Evolutionary conservation across 1,284 basidiomycete genomes (phyloP), one percentile per base, ranked within the genome.

Genomic region (Irpex sp.): DNA sequence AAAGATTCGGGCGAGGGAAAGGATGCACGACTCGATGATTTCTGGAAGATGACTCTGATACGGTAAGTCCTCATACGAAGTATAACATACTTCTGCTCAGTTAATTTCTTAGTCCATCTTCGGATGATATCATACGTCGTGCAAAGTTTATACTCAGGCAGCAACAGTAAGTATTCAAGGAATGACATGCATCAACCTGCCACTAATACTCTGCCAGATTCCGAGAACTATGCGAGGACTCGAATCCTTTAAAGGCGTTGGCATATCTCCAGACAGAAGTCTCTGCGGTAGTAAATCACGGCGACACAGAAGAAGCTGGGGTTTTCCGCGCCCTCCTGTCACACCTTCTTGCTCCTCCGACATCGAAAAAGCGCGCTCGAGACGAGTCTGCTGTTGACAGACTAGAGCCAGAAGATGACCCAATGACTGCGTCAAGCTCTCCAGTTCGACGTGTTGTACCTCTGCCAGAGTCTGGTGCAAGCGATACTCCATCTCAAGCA

Each of bases 211-310:
- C 26, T 26, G 26, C 5, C 65, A 93, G 91, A 67, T 93, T 93
- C 75, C 83, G 87, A 21, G 91, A 93, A 71, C 85, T 92, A 82
- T 92, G 89, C 71, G 83, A 86, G 71, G 83, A 85, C 48, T 77
- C 75, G n/a, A 74, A 85, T 2, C 78, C 86, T 0, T 80, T 90
- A n/a, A 83, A 85, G 67, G 88, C 91, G 0, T 79, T 93, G 26
- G 79, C 78, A 13, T 93, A 91, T 74, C 77, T 93, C 17, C 88
- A 89, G 72, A 85, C 79, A 0, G 81, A 88, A 57, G 86, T 93
- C 8, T 85, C 85, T 0, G 80, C 81, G 1, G 86, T 91, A 3
- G 91, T 92, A 21, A 82, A 93, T 70, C 89, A 92, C 67, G 77
- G 73, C 57, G 82, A 88, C 65, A 71, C 81, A 2, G 81, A 84